phyloP scores from a whole-genome alignment of 805 yeast genomes.

The Yarrowia bubula region DNA sequence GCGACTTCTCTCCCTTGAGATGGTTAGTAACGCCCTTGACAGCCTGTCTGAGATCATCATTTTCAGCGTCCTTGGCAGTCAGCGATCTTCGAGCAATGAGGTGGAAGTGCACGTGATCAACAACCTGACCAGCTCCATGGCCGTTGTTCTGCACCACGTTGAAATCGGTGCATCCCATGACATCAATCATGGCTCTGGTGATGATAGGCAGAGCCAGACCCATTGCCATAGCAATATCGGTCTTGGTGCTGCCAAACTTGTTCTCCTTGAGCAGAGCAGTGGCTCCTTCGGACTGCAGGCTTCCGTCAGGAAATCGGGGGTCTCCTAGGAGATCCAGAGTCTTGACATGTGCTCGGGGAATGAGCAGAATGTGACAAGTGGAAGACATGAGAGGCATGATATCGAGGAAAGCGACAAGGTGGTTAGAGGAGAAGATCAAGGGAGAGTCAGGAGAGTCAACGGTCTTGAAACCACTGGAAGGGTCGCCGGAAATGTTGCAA shows the following conservation, averaged over 20 bases:
- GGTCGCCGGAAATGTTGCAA: slow-evolving; percentile 35
- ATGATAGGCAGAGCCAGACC: slow-evolving; percentile 36
- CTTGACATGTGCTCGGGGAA: slow-evolving; percentile 39
- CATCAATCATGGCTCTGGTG: slow-evolving; percentile 33
- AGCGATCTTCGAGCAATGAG: slow-evolving; percentile 61
- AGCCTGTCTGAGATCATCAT: slow-evolving; percentile 15
- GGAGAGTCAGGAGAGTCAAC: slow-evolving; percentile 30
- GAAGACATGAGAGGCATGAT: slow-evolving; percentile 42
- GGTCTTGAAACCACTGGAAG: slow-evolving; percentile 29
- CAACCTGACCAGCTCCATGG: slow-evolving; percentile 84
- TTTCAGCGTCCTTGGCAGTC: slow-evolving; percentile 7
- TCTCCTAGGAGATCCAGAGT: slow-evolving; percentile 36
- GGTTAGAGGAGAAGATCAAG: slow-evolving; percentile 36
- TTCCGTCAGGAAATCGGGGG: slow-evolving; percentile 27
- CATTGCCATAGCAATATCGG: slow-evolving; percentile 32
- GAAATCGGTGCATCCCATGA: slow-evolving; percentile 35
- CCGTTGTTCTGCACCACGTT: slow-evolving; percentile 56
- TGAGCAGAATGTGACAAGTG: slow-evolving; percentile 39
- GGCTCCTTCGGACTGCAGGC: slow-evolving; percentile 14
- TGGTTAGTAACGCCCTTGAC: slow-evolving; percentile 18
- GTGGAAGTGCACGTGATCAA: slow-evolving; percentile 93
- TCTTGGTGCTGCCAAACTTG: slow-evolving; percentile 21
- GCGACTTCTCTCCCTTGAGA: not conserved
- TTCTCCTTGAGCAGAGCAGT: slow-evolving; percentile 17
- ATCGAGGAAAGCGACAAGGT: slow-evolving; percentile 41